A percentile compares a stretch with the other conserved stretches of the same genome.
phyloP scores from a whole-genome alignment of 176 grass and related monocot species.

The Cenchrus purpureus region DNA sequence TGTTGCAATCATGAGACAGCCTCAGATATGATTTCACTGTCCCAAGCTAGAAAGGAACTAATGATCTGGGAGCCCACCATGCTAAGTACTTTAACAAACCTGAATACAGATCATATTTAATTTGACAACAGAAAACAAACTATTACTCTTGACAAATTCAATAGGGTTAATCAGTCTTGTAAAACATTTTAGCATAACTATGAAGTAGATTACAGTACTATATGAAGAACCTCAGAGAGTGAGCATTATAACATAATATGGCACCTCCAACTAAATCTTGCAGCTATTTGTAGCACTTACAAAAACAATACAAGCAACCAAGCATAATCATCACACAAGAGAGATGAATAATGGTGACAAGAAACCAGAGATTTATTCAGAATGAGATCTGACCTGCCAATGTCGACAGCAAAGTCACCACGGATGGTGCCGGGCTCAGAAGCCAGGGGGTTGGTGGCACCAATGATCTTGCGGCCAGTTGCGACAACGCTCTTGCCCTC shows the following conservation, averaged over 20 bases:
- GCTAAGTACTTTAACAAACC: background rate
- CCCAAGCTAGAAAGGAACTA: background rate
- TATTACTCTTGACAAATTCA: background rate
- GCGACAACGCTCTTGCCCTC: slow-evolving; percentile 86
- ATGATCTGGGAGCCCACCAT: background rate
- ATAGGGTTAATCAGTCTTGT: background rate
- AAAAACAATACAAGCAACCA: background rate
- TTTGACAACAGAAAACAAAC: slow-evolving; percentile 3
- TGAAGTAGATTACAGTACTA: background rate
- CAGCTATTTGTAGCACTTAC: background rate
- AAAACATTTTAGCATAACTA: background rate
- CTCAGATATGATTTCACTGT: background rate
- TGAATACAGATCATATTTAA: background rate
- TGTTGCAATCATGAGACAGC: slow-evolving; percentile 20
- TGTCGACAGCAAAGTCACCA: slow-evolving; percentile 83
- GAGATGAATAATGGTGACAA: background rate
- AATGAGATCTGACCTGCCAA: slow-evolving; percentile 73
- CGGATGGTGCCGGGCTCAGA: slow-evolving; percentile 87
- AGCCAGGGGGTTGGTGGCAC: slow-evolving; percentile 82
- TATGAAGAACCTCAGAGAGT: background rate
- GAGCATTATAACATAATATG: background rate
- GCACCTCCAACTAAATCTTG: background rate
- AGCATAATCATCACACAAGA: background rate
- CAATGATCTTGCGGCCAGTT: slow-evolving; percentile 90
- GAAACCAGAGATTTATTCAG: background rate